Base-by-base conservation (phyloP, 139 green algal species). In the Tetraselmis chui region DNA sequence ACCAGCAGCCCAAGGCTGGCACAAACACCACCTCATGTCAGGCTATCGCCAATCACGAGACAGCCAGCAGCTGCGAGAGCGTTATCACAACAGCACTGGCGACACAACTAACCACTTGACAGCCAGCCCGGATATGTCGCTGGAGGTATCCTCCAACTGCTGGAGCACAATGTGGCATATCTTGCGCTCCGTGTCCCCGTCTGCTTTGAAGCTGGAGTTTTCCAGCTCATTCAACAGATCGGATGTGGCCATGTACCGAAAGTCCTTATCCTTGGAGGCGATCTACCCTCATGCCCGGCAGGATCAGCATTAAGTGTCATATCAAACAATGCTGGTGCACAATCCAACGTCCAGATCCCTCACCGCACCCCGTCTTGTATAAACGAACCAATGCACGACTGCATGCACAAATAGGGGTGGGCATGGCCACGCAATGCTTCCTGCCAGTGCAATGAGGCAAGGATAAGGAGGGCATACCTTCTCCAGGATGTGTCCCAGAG, bases 241-340 rank as follows among this genome's bases (percentile, higher is more conserved):
- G 2, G 88, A 95, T 0, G 94, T 97, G 32, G 94, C 96, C 96
- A 99, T 99, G 84, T 97, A 99, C 25, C 96, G 87, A 79, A 93
- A 96, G 79, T 97, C 93, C 84, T 93, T 93, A 76, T 95, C 92
- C 76, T 91, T 89, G 74, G 84, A 90, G 0, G 80, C 81, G 29
- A 95, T 90, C 91, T 94, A 81, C n/a, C n/a, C n/a, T n/a, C 58
- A 81, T 27, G n/a, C 11, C 45, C 5, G 45, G 18, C 18, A 67
- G 45, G 45, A n/a, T n/a, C n/a, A n/a, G n/a, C n/a, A n/a, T n/a
- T n/a, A n/a, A n/a, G n/a, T n/a, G n/a, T n/a, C n/a, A n/a, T n/a
- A n/a, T n/a, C n/a, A n/a, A n/a, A n/a, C n/a, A n/a, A n/a, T n/a
- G n/a, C n/a, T n/a, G n/a, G n/a, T n/a, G n/a, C n/a, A n/a, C n/a